Base-by-base conservation (phyloP, 2,329 filamentous ascomycete genomes). In the Diaporthe sp. region DNA sequence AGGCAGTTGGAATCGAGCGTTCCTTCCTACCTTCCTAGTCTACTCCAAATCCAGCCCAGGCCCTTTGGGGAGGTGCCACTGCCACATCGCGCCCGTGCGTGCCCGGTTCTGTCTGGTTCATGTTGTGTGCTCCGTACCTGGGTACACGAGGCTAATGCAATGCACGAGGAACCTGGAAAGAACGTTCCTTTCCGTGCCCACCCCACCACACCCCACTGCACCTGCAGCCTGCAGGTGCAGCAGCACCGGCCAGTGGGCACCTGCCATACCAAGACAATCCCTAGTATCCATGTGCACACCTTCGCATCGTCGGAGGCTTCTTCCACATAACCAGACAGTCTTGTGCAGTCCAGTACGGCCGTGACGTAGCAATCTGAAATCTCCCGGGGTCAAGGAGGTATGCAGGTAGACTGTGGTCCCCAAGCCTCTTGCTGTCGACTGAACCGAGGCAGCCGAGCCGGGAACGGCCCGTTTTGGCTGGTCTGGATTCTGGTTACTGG, bases 381-480 rank as follows among this genome's bases (percentile, higher is more conserved):
- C 62, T 49, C 8, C 44, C 60, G 25, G 60, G 60, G n/a, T 22
- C 15, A 28, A 49, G 7, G 17, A 67, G 28, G 31, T 4, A 37
- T 5, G 42, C 25, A 67, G 28, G 31, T 9, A 37, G 28, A 46
- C 7, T 15, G 15, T 34, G 19, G 6, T 67, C 22, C 39, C 60
- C 28, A n/a, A n/a, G 61, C 25, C 42, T 42, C 3, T 34, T 22
- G 42, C 34, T 39, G 34, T 31, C 34, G 8, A 42, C 13, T 62
- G 57, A 12, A 49, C 37, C 57, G 57, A 72, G 44, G 57, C 57
- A 60, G 71, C 58, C 71, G 71, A 72, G 58, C 22, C 71, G 49
- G 71, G 71, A 72, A 62, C 71, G 71, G 71, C 57, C 71, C 71
- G 71, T 53, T 62, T 62, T 62, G 71, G 44, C 58, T 51, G 55